Evolutionary conservation across 148 eudicot genomes (phyloP), one percentile per base, ranked within the genome.

Genomic region (Amaranthus cruentus): DNA sequence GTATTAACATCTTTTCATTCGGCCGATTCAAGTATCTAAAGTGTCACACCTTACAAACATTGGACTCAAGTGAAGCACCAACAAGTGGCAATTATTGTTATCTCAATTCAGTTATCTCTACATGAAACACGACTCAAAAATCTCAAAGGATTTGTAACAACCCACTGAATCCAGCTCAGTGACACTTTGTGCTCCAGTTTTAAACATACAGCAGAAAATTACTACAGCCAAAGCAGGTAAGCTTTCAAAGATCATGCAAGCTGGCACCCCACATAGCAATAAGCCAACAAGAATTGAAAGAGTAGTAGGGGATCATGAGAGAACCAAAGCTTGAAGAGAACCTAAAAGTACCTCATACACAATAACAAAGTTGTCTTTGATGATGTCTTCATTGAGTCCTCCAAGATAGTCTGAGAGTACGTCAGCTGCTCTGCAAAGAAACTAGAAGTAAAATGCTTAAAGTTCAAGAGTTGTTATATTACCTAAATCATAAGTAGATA

Each of bases 401-500:
- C 95, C 99, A 61, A 95, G 93, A 85, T 95, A 95, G 57, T 87
- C 88, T 62, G 91, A 79, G 66, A 95, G 90, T 9, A 95, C 90
- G 79, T 95, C 97, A 72, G 93, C 96, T 69, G 90, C 97, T 83
- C 99, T 87, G 91, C 97, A 87, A 79, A 95, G 96, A 79, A 95
- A 91, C 99, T 95, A 83, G 84, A 64, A 81, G 64, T 54, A 52
- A 70, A 68, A 67, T 9, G 46, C 52, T 77, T 21, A 43, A 73
- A 70, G 28, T 43, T 70, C 56, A 72, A 78, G 72, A 42, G 14
- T 47, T 67, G 13, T 9, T 62, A 75, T 11, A 57, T 42, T 58
- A 64, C 42, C 56, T 47, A 62, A 55, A 62, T 28, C 7, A 63
- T 47, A 70, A 15, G 48, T 12, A 44, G 50, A 44, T 43, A 50